Percentiles rank a stretch among this genome's conserved stretches.
These are phyloP conservation scores for Neltuma alba DNA, from an alignment of 306 rosid genomes.

Conservation along the genomic window DNA sequence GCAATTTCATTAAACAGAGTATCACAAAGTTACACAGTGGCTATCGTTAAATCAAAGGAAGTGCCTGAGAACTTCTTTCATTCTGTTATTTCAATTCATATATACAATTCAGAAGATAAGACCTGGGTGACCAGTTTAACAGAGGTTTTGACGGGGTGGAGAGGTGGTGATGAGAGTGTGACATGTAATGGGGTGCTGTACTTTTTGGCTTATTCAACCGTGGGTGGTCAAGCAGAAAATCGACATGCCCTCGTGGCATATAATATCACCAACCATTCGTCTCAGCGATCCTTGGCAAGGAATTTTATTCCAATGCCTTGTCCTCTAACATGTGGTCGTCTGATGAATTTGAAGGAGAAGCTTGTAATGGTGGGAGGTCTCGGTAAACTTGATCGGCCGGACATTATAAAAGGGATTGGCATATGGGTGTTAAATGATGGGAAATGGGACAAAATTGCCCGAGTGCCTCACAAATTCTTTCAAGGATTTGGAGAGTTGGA, in stretches of 20 bases:
- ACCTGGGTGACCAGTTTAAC: slow-evolving; percentile 66
- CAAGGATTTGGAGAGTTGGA: slow-evolving; percentile 98
- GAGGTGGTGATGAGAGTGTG: slow-evolving; percentile 93
- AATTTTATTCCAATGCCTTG: slow-evolving; percentile 81
- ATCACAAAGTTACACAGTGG: slow-evolving; percentile 56
- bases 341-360: slow-evolving; percentile 88
- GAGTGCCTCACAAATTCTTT: slow-evolving; percentile 91
- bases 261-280: slow-evolving; percentile 53
- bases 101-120: slow-evolving; percentile 61
- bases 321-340: slow-evolving; percentile 88
- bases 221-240: slow-evolving; percentile 55
- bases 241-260: slow-evolving; percentile 77
- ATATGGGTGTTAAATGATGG: slow-evolving; percentile 80
- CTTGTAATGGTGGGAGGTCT: slow-evolving; percentile 99
- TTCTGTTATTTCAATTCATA: slow-evolving; percentile 78
- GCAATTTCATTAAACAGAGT: slow-evolving; percentile 67
- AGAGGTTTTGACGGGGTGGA: slow-evolving; percentile 88
- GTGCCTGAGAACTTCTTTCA: slow-evolving; percentile 76
- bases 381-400: slow-evolving; percentile 76
- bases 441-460: slow-evolving; percentile 79
- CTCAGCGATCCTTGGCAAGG: slow-evolving; percentile 56
- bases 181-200: slow-evolving; percentile 83
- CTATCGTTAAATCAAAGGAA: slow-evolving; percentile 83
- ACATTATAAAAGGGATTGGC: slow-evolving; percentile 94
- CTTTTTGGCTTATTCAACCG: slow-evolving; percentile 79